Percentiles rank a stretch among this genome's conserved stretches.
Evolutionary conservation across 1,139 yeast genomes (phyloP).

Genomic region (Protomyces inundatus): DNA sequence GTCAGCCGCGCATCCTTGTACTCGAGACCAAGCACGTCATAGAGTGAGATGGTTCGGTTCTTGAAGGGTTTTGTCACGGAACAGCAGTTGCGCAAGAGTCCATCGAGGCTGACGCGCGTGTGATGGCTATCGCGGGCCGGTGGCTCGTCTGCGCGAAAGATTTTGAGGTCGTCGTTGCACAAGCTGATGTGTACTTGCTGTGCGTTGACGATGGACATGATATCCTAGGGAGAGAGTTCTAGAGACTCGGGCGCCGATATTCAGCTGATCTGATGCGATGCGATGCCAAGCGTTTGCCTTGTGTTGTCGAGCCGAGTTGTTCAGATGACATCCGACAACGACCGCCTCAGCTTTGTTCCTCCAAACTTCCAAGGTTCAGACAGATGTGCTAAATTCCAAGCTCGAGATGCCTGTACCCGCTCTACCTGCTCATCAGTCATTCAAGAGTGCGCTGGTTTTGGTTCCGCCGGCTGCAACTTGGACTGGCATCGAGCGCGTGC

Average conservation of each 20-base stretch:
- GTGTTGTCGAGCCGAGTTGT: too few relatives aligned
- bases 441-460: not conserved
- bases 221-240: too few relatives aligned
- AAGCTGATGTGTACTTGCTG: conserved; percentile 1
- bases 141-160: not conserved
- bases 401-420: not conserved
- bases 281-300: too few relatives aligned
- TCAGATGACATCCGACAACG: too few relatives aligned
- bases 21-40: conserved; percentile 8
- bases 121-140: not conserved
- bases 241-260: too few relatives aligned
- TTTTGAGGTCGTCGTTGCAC: conserved; percentile 5
- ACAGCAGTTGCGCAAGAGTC: conserved; percentile 11
- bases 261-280: too few relatives aligned
- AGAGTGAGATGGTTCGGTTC: not conserved
- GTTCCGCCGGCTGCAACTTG: not conserved
- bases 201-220: not conserved
- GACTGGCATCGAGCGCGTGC: not conserved
- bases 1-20: not conserved
- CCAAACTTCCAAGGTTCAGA: too few relatives aligned
- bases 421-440: not conserved
- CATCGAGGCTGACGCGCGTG: conserved; percentile 7
- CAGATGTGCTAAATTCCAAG: not conserved
- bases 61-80: conserved; percentile 6
- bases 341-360: too few relatives aligned